Conservation (phyloP, 176 grass and related monocot genomes). For the Puya raimondii region DNA sequence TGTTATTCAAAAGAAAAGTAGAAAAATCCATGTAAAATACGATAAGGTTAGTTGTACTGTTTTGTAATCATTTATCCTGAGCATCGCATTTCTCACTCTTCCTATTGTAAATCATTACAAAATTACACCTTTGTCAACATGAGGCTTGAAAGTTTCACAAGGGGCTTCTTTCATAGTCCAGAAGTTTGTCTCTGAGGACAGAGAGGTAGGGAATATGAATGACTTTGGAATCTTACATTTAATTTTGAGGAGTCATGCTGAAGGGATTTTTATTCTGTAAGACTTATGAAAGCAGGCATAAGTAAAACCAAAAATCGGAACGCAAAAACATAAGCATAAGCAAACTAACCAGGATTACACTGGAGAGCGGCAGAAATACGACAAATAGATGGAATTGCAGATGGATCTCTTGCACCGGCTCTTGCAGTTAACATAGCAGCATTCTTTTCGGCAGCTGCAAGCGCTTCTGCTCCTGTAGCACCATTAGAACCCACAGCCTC, state of each 20-base stretch:
- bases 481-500: conserved; percentile 66
- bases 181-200: background rate
- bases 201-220: background rate
- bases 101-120: background rate
- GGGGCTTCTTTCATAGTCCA: background rate
- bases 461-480: conserved; percentile 66
- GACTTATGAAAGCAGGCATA: background rate
- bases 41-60: background rate
- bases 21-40: background rate
- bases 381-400: conserved; percentile 84
- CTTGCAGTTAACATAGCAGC: conserved; percentile 80
- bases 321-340: background rate
- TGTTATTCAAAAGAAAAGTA: background rate
- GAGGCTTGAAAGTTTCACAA: background rate
- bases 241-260: background rate
- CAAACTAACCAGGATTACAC: conserved; percentile 51
- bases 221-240: no score
- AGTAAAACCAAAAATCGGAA: background rate
- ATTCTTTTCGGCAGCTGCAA: conserved; percentile 78
- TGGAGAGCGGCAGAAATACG: conserved; percentile 79
- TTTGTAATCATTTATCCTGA: background rate
- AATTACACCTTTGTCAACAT: background rate
- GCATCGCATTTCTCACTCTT: background rate
- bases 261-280: background rate
- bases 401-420: conserved; percentile 95